Base-by-base conservation (phyloP, 1,284 basidiomycete genomes). In the Pulveroboletus sp. region DNA sequence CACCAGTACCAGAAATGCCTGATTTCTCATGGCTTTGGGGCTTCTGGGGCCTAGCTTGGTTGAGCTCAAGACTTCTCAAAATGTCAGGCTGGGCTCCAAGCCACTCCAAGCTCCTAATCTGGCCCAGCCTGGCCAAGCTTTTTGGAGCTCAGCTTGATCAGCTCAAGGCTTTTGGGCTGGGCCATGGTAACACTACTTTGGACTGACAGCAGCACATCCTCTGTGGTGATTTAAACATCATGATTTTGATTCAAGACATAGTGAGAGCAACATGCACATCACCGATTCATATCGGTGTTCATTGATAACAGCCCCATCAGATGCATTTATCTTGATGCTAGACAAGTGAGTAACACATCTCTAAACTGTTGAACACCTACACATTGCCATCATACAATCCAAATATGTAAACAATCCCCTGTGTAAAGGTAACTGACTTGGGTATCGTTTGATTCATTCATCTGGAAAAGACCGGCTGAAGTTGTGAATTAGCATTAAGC, bases 361-460 rank as follows among this genome's bases (percentile, higher is more conserved):
- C 12, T 31, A 31, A 31, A 31, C 29, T 31, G 29, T 31, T 8
- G 29, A 31, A 31, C 29, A 31, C 29, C 29, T 31, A 62, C 61
- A 62, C 43, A 4, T 57, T 60, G 8, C 54, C 51, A 52, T 62
- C 36, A 28, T 48, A 63, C 8, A 61, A 31, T 2, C 60, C 31
- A 36, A 57, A 62, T 0, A 62, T n/a, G 43, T 60, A 44, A 6
- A 55, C 7, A 0, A 24, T n/a, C 2, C 31, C 51, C 2, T 38
- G 31, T 6, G 12, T 8, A 31, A 62, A 63, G 12, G 36, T 25
- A 9, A 63, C 45, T 0, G 43, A 60, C 49, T 61, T 60, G 4
- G 54, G 54, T 12, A 63, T 35, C 0, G 5, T 62, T 11, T 40
- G 12, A 12, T 56, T 42, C 36, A 62, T 22, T 2, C 3, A 24